Conservation (phyloP, 1,284 basidiomycete genomes). For the Butyriboletus regius region DNA sequence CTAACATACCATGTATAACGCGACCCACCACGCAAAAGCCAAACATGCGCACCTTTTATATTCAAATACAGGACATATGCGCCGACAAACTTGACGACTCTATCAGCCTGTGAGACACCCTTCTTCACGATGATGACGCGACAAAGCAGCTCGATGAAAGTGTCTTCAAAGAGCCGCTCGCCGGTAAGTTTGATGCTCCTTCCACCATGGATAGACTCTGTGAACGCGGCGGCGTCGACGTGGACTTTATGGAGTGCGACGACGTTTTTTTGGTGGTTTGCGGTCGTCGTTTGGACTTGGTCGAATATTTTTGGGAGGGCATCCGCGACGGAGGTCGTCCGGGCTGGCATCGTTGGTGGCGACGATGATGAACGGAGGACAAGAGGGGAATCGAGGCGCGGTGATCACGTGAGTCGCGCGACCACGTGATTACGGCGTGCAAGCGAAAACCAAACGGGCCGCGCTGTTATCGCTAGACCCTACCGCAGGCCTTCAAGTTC, state of each 20-base stretch:
- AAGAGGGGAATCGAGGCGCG: not conserved
- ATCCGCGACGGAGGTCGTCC: conserved; percentile 12
- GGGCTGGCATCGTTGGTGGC: conserved; percentile 12
- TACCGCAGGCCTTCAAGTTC: too few species aligned
- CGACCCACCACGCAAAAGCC: not conserved
- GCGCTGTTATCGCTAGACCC: too few species aligned
- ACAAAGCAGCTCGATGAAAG: conserved; percentile 65
- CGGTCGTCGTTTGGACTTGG: conserved; percentile 74
- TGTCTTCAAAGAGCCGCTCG: conserved; percentile 73
- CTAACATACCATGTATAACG: conserved; percentile 14
- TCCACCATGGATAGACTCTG: conserved; percentile 47
- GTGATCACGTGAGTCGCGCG: conserved; percentile 13
- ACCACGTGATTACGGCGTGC: conserved; percentile 4
- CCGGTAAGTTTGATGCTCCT: conserved; percentile 59
- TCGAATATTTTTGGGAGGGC: conserved; percentile 54
- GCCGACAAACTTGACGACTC: conserved; percentile 79
- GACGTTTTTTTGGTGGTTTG: conserved; percentile 88
- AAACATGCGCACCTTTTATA: conserved; percentile 56
- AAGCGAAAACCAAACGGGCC: too few species aligned
- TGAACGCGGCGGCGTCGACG: conserved; percentile 53
- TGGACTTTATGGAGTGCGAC: conserved; percentile 83
- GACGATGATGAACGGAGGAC: not conserved
- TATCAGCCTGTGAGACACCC: conserved; percentile 71
- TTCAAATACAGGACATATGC: conserved; percentile 75
- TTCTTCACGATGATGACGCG: conserved; percentile 78